Percentiles rank a stretch among this genome's conserved stretches.
Evolutionary conservation across 805 yeast species (phyloP).

Genomic region (Wickerhamomyces bovis): DNA sequence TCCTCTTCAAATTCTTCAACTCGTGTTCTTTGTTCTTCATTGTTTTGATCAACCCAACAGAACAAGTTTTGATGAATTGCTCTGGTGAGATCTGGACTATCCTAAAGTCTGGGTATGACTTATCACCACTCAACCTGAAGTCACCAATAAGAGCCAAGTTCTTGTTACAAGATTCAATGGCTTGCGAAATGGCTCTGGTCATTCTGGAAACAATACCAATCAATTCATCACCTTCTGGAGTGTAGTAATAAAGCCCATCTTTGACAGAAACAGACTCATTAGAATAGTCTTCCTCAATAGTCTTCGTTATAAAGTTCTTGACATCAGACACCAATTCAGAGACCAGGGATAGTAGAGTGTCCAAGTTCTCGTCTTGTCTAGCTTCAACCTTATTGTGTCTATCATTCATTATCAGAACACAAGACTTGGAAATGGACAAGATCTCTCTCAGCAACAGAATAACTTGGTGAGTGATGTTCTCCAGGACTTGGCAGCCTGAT

Average conservation of each 20-base stretch:
- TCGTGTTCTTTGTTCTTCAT: slow-evolving; percentile 26
- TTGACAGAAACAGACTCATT: slow-evolving; percentile 7
- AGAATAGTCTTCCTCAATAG: slow-evolving; percentile 35
- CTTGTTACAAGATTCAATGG: slow-evolving; percentile 44
- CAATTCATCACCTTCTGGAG: slow-evolving; percentile 62
- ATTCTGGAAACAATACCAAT: slow-evolving; percentile 55
- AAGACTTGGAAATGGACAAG: slow-evolving; percentile 50
- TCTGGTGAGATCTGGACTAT: slow-evolving; percentile 51
- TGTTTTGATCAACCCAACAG: slow-evolving; percentile 49
- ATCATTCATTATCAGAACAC: slow-evolving; percentile 30
- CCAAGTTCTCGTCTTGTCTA: slow-evolving; percentile 39
- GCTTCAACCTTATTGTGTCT: slow-evolving; percentile 16
- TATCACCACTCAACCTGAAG: slow-evolving; percentile 49
- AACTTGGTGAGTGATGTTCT: slow-evolving; percentile 61
- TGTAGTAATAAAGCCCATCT: slow-evolving; percentile 41
- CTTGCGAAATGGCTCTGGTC: slow-evolving; percentile 46
- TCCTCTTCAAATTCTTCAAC: slow-evolving; percentile 16
- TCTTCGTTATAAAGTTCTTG: slow-evolving; percentile 52
- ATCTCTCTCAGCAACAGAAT: slow-evolving; percentile 59
- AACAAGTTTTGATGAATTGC: slow-evolving; percentile 54
- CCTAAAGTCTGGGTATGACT: slow-evolving; percentile 63
- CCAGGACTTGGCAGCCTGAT: slow-evolving; percentile 61
- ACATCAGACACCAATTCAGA: slow-evolving; percentile 62
- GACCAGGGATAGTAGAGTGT: slow-evolving; percentile 51
- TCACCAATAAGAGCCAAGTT: slow-evolving; percentile 59